Percentiles rank a stretch among this genome's conserved stretches.
These are phyloP conservation scores for Pterocarpus santalinus DNA, from an alignment of 306 rosid genomes.

Conservation along the genomic window DNA sequence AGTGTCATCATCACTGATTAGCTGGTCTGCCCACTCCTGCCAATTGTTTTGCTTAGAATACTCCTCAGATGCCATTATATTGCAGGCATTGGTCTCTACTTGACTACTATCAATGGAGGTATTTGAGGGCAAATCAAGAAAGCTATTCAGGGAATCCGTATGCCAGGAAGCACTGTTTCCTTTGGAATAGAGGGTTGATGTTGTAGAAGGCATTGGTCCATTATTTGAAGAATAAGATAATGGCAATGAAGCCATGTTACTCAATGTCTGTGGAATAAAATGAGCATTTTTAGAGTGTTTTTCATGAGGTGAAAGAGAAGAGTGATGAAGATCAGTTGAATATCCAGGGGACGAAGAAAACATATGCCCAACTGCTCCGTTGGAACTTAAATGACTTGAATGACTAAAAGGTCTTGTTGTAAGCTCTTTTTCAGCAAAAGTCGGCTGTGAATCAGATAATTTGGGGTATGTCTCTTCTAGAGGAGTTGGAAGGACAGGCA, in stretches of 20 bases:
- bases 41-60: conserved; percentile 75
- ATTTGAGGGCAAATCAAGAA: conserved; percentile 79
- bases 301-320: conserved; percentile 74
- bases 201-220: conserved; percentile 60
- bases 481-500: conserved; percentile 67
- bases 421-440: conserved; percentile 67
- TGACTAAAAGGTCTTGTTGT: conserved; percentile 60
- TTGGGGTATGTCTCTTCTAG: conserved; percentile 74
- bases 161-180: conserved; percentile 77
- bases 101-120: conserved; percentile 67
- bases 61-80: conserved; percentile 75
- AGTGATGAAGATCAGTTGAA: conserved; percentile 83
- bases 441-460: conserved; percentile 74
- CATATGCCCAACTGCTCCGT: conserved; percentile 84
- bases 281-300: conserved; percentile 62
- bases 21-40: conserved; percentile 98
- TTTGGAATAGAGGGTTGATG: conserved; percentile 61
- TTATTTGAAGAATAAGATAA: conserved; percentile 69
- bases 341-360: conserved; percentile 88
- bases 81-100: conserved; percentile 73
- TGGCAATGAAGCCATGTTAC: conserved; percentile 59
- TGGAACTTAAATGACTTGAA: conserved; percentile 67
- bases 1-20: conserved; percentile 83
- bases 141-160: conserved; percentile 74
- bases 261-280: conserved; percentile 69